A percentile compares a stretch with the other conserved stretches of the same genome.
phyloP scores from a whole-genome alignment of 2,329 filamentous ascomycete species.

The Xylaria polymorpha region DNA sequence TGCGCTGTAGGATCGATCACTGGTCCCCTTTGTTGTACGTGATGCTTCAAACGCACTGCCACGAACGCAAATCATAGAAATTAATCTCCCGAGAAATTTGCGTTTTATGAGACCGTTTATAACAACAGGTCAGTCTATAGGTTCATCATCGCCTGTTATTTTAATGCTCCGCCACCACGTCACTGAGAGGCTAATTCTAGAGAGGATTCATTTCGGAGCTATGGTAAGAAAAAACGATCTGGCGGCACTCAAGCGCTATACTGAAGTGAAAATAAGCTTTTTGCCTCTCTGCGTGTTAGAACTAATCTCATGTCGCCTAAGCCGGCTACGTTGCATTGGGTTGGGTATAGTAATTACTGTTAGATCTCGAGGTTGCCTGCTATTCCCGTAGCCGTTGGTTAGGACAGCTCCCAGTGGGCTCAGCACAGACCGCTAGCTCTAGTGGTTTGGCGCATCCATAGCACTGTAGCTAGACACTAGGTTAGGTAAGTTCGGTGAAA shows the following conservation, averaged over 20 bases:
- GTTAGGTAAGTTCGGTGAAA: too few relatives aligned
- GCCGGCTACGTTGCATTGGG: neutral
- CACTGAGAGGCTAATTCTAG: too few relatives aligned
- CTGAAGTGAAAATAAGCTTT: neutral
- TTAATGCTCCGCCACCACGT: too few relatives aligned
- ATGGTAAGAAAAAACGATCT: neutral
- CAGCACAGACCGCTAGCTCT: neutral
- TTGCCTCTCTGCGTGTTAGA: neutral
- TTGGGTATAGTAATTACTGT: slow-evolving; percentile 1
- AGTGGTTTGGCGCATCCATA: neutral
- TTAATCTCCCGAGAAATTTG: too few relatives aligned
- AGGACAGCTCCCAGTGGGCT: too few relatives aligned
- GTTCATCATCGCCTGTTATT: too few relatives aligned
- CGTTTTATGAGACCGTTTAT: too few relatives aligned
- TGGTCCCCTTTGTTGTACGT: neutral
- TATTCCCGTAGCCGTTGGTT: too few relatives aligned
- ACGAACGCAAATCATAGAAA: neutral
- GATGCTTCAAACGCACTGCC: neutral
- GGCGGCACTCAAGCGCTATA: neutral
- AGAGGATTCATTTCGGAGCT: too few relatives aligned
- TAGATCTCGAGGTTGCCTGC: neutral
- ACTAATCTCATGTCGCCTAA: neutral
- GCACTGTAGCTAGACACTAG: neutral
- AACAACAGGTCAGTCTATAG: too few relatives aligned
- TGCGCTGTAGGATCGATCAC: too few relatives aligned